A percentile compares a stretch with the other conserved stretches of the same genome.
Conservation (phyloP, 345 rosid genomes). For the Sisymbrium altissimum region DNA sequence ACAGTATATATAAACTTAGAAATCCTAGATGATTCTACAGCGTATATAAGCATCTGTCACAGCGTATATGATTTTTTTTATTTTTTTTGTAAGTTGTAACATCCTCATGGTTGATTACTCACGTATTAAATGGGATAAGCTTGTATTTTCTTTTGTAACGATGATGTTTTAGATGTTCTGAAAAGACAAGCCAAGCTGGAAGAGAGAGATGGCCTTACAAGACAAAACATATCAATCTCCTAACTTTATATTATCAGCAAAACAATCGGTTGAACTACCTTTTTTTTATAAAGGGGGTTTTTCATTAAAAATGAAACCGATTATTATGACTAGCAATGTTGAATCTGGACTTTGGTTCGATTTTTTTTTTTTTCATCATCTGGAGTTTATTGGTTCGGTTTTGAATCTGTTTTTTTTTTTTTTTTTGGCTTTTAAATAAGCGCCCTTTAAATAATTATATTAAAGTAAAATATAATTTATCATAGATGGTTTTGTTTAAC, state of each 20-base stretch:
- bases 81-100: too few relatives aligned
- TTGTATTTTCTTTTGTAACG: background rate
- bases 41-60: background rate
- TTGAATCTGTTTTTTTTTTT: too few relatives aligned
- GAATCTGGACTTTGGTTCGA: background rate
- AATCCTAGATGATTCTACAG: background rate
- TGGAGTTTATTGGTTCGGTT: too few relatives aligned
- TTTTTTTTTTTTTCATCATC: too few relatives aligned
- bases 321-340: background rate
- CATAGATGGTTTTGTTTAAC: too few relatives aligned
- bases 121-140: too few relatives aligned
- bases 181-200: background rate
- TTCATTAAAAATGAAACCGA: too few relatives aligned
- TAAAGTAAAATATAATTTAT: background rate
- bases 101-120: too few relatives aligned
- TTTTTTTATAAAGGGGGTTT: too few relatives aligned
- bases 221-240: background rate
- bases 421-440: too few relatives aligned
- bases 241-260: background rate
- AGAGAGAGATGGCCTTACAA: background rate
- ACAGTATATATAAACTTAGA: background rate
- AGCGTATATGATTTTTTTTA: background rate
- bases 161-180: background rate
- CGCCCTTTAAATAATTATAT: background rate
- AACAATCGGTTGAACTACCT: background rate